Evolutionary conservation across 1,284 basidiomycete species (phyloP), one percentile per base, ranked within the genome.

Genomic region (Tilletia setariae): DNA sequence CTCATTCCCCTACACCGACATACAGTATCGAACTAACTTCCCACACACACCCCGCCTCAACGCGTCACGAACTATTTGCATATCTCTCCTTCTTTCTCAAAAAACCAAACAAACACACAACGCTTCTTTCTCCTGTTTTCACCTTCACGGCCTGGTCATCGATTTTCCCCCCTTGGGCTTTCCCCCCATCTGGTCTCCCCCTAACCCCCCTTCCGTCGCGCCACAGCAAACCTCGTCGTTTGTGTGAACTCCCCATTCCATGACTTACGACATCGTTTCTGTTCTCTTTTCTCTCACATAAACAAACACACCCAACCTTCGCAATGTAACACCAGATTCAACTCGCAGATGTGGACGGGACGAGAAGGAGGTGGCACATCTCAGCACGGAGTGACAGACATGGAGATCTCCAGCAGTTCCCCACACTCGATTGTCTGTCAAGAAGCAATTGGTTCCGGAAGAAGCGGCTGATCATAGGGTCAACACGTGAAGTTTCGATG

Each of bases 311-410:
- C 56, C 56, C 56, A 25, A 56, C 16, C 19, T 61, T 35, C 32
- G 25, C 56, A 19, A 61, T 61, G 56, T 61, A 61, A 19, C 28
- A 61, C 28, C 56, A 61, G 56, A 61, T 61, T 61, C 56, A 61
- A 61, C 56, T 61, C 56, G 56, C 32, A 61, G 8, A 25, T 49
- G 6, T 11, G 11, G 11, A 6, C 35, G 35, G 6, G 35, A 4
- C 35, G 35, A 40, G 35, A 40, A 40, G 35, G 35, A 4, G 35
- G 6, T 40, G 11, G 35, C 35, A n/a, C n/a, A n/a, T n/a, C n/a
- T n/a, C n/a, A n/a, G n/a, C n/a, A n/a, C n/a, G n/a, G n/a, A n/a
- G n/a, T n/a, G n/a, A n/a, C n/a, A n/a, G n/a, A n/a, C n/a, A n/a
- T n/a, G n/a, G n/a, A n/a, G n/a, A n/a, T n/a, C n/a, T n/a, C n/a